A percentile compares a stretch with the other conserved stretches of the same genome.
Evolutionary conservation across 2,329 filamentous ascomycete genomes (phyloP).

Genomic region (Scortechinia acanthostroma): DNA sequence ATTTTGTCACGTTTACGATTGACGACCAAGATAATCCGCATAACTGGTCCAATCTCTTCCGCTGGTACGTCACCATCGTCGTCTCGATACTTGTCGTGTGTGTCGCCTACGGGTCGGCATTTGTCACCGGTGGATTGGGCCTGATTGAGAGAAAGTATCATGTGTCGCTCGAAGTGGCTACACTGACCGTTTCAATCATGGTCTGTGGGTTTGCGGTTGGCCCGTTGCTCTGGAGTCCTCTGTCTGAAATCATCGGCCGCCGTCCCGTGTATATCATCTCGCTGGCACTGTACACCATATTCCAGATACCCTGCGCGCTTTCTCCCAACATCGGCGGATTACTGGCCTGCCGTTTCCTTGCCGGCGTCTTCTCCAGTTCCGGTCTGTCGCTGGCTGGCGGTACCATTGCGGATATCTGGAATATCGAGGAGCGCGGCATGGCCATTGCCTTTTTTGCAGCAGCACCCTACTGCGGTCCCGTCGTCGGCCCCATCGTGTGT

Average conservation of each 20-base stretch:
- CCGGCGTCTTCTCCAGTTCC: slow-evolving; percentile 15
- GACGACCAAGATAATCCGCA: background rate
- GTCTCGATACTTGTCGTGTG: background rate
- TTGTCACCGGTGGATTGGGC: slow-evolving; percentile 1
- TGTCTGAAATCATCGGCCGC: slow-evolving; percentile 19
- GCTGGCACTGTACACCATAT: slow-evolving; percentile 17
- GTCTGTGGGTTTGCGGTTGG: slow-evolving; percentile 6
- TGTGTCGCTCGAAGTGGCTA: slow-evolving; percentile 1
- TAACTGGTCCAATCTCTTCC: background rate
- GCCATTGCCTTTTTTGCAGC: slow-evolving; percentile 1
- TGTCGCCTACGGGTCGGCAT: background rate
- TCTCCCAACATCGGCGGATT: slow-evolving; percentile 18
- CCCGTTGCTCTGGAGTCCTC: slow-evolving; percentile 17
- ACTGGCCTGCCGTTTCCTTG: slow-evolving; percentile 15
- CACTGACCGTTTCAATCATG: background rate
- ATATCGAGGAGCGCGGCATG: background rate
- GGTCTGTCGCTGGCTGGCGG: slow-evolving; percentile 16
- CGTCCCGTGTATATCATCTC: slow-evolving; percentile 21
- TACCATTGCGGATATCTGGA: slow-evolving; percentile 11
- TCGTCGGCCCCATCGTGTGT: background rate
- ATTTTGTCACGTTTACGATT: slow-evolving; percentile 3
- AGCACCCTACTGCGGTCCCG: slow-evolving; percentile 1
- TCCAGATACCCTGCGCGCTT: slow-evolving; percentile 22
- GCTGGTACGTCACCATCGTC: background rate
- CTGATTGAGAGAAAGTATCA: background rate